Percentiles rank a stretch among this genome's conserved stretches.
phyloP scores from a whole-genome alignment of 1,139 yeast genomes.

The Pneumocystis wakefieldiae region DNA sequence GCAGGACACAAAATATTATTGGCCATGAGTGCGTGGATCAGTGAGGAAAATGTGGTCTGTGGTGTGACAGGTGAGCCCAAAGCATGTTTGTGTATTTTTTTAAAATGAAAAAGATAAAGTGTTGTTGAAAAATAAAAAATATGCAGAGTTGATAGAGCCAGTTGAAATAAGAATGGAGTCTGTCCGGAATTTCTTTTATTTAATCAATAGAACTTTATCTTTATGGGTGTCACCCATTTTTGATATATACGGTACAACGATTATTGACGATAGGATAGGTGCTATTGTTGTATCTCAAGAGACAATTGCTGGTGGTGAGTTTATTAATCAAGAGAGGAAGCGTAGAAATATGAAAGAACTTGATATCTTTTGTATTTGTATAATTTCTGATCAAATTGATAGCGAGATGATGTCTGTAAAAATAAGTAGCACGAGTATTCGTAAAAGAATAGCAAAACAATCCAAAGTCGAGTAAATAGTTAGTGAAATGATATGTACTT shows the following conservation, averaged over 20 bases:
- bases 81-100: background rate
- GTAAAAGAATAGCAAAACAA: constrained; percentile 18
- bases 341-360: constrained; percentile 43
- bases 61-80: constrained; percentile 43
- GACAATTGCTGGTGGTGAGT: constrained; percentile 57
- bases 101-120: constrained; percentile 31
- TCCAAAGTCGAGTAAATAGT: background rate
- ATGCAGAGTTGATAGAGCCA: constrained; percentile 46
- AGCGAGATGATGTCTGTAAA: constrained; percentile 50
- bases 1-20: constrained; percentile 85
- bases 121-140: constrained; percentile 60
- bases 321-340: constrained; percentile 49
- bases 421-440: constrained; percentile 60
- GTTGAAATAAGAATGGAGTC: constrained; percentile 36
- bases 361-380: constrained; percentile 46
- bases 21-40: constrained; percentile 53
- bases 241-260: constrained; percentile 93
- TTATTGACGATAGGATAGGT: constrained; percentile 55
- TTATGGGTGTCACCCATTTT: constrained; percentile 44
- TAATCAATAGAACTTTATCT: constrained; percentile 32
- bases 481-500: background rate
- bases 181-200: constrained; percentile 36
- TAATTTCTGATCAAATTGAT: constrained; percentile 32
- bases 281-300: constrained; percentile 72
- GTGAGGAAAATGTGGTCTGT: constrained; percentile 42